Percentiles rank a stretch among this genome's conserved stretches.
phyloP scores from a whole-genome alignment of 2,329 filamentous ascomycete species.

The Alternaria consortialis region DNA sequence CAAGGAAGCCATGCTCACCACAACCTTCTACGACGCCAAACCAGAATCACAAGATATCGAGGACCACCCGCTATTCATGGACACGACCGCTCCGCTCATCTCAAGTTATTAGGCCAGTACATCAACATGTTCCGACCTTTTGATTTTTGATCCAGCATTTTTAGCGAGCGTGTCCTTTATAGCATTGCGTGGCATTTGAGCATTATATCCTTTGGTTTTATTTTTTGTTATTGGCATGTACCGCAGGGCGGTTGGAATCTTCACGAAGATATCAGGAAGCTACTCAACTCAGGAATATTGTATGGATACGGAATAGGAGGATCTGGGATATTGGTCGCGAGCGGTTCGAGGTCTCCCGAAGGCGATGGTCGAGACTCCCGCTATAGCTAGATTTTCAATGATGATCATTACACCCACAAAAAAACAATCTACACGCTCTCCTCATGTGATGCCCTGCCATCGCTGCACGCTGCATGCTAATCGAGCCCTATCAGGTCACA shows the following conservation, averaged over 20 bases:
- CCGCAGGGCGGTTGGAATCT: constrained; percentile 21
- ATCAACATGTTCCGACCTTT: constrained; percentile 35
- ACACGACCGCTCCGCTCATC: constrained; percentile 52
- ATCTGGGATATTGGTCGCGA: constrained; percentile 16
- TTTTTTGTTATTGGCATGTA: constrained; percentile 25
- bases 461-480: constrained; percentile 27
- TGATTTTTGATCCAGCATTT: constrained; percentile 50
- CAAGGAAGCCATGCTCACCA: constrained; percentile 59
- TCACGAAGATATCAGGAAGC: constrained; percentile 15
- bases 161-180: constrained; percentile 49
- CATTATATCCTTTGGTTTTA: constrained; percentile 38
- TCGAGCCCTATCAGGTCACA: constrained; percentile 20
- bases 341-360: constrained; percentile 38
- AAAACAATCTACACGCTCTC: constrained; percentile 15
- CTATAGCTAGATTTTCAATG: constrained; percentile 33
- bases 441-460: constrained; percentile 31
- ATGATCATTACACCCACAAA: constrained; percentile 29
- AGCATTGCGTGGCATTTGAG: constrained; percentile 38
- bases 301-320: constrained; percentile 14
- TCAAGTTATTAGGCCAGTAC: constrained; percentile 50
- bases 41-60: constrained; percentile 49
- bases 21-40: constrained; percentile 55
- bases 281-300: constrained; percentile 37
- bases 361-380: constrained; percentile 37
- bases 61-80: constrained; percentile 53